These are phyloP conservation scores for Neonothopanus nambi DNA, from an alignment of 1,284 basidiomycete genomes.

Conservation along the genomic window DNA sequence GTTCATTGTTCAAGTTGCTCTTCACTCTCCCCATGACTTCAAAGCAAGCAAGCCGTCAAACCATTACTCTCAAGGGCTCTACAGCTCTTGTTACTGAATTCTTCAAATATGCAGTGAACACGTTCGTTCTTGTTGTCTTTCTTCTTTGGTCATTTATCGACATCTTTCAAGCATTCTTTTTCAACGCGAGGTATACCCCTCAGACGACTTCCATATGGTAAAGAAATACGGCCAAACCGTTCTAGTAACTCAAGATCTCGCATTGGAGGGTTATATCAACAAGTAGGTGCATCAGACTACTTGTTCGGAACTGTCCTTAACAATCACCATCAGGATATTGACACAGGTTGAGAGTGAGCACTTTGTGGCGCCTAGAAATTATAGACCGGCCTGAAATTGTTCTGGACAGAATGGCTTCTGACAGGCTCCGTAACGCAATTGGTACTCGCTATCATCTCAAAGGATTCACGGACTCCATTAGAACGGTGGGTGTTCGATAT, in stretches of 20 bases:
- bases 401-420: constrained; percentile 81
- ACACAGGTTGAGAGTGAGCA: constrained; percentile 84
- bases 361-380: constrained; percentile 4
- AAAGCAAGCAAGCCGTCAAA: constrained; percentile 70
- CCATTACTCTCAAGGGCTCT: constrained; percentile 94
- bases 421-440: constrained; percentile 89
- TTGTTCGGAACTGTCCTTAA: constrained; percentile 12
- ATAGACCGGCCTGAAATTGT: neutral
- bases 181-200: constrained; percentile 95
- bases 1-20: neutral
- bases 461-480: constrained; percentile 87
- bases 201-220: constrained; percentile 98
- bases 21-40: constrained; percentile 36
- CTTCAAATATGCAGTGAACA: constrained; percentile 97
- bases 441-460: constrained; percentile 94
- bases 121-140: constrained; percentile 51
- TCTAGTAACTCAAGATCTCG: constrained; percentile 91
- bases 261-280: constrained; percentile 89
- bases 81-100: constrained; percentile 97
- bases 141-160: constrained; percentile 5
- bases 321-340: constrained; percentile 66
- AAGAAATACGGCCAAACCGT: constrained; percentile 98
- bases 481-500: constrained; percentile 99
- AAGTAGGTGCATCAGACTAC: constrained; percentile 45
- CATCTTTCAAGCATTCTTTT: constrained; percentile 78